Evolutionary conservation across 1,139 yeast genomes (phyloP).

Genomic region (Wickerhamiella pararugosa): DNA sequence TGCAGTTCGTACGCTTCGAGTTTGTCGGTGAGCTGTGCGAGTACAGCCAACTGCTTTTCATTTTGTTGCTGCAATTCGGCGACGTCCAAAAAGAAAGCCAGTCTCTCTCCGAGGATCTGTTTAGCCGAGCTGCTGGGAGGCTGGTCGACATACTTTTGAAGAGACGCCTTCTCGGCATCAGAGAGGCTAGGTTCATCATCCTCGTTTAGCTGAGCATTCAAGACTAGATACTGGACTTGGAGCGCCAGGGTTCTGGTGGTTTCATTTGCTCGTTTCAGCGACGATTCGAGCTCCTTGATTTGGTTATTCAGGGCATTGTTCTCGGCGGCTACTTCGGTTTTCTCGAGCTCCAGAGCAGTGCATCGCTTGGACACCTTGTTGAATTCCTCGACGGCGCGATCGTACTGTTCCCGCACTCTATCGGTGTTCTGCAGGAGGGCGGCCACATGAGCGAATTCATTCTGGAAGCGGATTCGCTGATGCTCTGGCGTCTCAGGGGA

Average conservation of each 20-base stretch:
- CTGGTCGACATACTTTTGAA: conserved; percentile 21
- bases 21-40: background rate
- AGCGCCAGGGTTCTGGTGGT: conserved; percentile 53
- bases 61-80: conserved; percentile 61
- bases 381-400: too few species aligned
- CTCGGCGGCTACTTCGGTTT: background rate
- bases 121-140: background rate
- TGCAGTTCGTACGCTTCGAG: conserved; percentile 2
- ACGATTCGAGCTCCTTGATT: conserved; percentile 20
- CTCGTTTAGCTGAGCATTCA: conserved; percentile 44
- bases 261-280: conserved; percentile 19
- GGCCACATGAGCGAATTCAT: too few species aligned
- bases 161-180: conserved; percentile 39
- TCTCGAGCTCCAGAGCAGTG: too few species aligned
- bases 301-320: conserved; percentile 20
- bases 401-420: too few species aligned
- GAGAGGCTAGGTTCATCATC: conserved; percentile 41
- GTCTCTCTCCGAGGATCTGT: conserved; percentile 47
- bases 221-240: conserved; percentile 60
- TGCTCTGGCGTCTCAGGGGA: too few species aligned
- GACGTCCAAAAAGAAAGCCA: conserved; percentile 53
- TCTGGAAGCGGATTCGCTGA: too few species aligned
- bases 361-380: too few species aligned
- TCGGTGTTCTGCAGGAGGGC: too few species aligned
- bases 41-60: conserved; percentile 46